Evolutionary conservation across 176 grass and related monocot species (phyloP).

Genomic region (Aegilops sharonensis): DNA sequence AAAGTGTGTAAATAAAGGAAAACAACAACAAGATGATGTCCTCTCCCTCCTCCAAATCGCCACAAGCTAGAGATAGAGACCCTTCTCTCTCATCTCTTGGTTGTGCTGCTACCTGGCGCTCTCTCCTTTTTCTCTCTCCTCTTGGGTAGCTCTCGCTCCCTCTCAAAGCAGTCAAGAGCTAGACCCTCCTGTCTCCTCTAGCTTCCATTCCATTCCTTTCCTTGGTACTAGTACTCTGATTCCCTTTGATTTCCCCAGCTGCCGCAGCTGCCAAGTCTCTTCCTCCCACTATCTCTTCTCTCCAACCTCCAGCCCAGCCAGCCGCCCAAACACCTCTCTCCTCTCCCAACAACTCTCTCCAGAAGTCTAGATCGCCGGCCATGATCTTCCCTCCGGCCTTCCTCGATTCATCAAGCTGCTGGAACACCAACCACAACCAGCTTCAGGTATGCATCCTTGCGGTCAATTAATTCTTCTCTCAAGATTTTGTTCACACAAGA

Average conservation of each 20-base stretch:
- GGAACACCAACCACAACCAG: constrained; percentile 46
- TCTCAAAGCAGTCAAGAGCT: constrained; percentile 12
- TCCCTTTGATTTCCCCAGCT: constrained; percentile 14
- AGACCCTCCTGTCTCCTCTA: constrained; percentile 13
- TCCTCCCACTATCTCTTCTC: constrained; percentile 43
- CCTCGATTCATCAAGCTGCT: constrained; percentile 53
- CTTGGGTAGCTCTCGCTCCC: constrained; percentile 6
- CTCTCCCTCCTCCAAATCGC: neutral
- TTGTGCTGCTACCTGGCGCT: neutral
- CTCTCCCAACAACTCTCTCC: neutral
- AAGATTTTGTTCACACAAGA: constrained; percentile 2
- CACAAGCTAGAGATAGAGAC: neutral
- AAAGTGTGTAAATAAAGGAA: neutral
- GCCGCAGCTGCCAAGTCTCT: constrained; percentile 27
- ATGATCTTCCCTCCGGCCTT: constrained; percentile 50
- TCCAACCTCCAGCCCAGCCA: constrained; percentile 12
- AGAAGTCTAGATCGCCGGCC: constrained; percentile 21
- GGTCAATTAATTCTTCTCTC: neutral
- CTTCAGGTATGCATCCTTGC: constrained; percentile 17
- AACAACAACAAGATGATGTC: neutral
- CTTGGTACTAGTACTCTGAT: neutral
- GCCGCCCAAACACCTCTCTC: constrained; percentile 10
- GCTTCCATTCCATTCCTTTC: constrained; percentile 2
- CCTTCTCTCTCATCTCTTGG: neutral
- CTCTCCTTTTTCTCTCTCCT: constrained; percentile 25